These are phyloP conservation scores for Asterophora lycoperdoides DNA, from an alignment of 768 basidiomycete species.

Conservation along the genomic window DNA sequence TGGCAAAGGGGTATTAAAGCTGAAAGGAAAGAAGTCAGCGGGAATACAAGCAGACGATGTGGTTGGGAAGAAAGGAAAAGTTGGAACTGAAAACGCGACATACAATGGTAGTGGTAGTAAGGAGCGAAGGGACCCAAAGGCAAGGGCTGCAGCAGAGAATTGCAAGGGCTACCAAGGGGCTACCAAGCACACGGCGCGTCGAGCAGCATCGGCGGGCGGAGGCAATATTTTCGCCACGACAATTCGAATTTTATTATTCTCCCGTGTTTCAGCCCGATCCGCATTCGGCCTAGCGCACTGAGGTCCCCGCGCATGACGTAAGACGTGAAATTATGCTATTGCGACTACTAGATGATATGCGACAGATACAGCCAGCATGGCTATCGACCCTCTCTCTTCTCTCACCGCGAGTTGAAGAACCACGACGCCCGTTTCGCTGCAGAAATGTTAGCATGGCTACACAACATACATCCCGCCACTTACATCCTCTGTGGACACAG, in stretches of 20 bases:
- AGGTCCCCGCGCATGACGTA: slow-evolving; percentile 34
- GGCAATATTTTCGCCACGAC: slow-evolving; percentile 24
- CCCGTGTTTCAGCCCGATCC: slow-evolving; percentile 38
- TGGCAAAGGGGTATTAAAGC: slow-evolving; percentile 10
- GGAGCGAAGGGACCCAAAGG: slow-evolving; percentile 1
- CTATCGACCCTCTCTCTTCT: too few species aligned
- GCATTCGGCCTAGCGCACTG: slow-evolving; percentile 16
- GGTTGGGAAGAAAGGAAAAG: slow-evolving; percentile 17
- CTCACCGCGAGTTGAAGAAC: slow-evolving; percentile 85
- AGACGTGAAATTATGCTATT: slow-evolving; percentile 15
- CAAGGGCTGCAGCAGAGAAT: not conserved
- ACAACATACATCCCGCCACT: slow-evolving; percentile 20
- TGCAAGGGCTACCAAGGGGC: not conserved
- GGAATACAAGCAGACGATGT: slow-evolving; percentile 17
- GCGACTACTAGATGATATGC: slow-evolving; percentile 18
- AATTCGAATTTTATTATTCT: slow-evolving; percentile 24
- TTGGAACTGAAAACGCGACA: slow-evolving; percentile 26
- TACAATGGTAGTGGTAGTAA: slow-evolving; percentile 15
- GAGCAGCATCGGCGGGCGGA: slow-evolving; percentile 22
- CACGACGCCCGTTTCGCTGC: slow-evolving; percentile 88
- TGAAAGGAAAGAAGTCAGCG: slow-evolving; percentile 14
- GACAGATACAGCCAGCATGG: slow-evolving; percentile 19
- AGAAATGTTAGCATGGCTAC: slow-evolving; percentile 15
- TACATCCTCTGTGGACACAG: slow-evolving; percentile 33
- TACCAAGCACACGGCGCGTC: slow-evolving; percentile 2